phyloP scores from a whole-genome alignment of 2,329 filamentous ascomycete species.

The Claviceps monticola region DNA sequence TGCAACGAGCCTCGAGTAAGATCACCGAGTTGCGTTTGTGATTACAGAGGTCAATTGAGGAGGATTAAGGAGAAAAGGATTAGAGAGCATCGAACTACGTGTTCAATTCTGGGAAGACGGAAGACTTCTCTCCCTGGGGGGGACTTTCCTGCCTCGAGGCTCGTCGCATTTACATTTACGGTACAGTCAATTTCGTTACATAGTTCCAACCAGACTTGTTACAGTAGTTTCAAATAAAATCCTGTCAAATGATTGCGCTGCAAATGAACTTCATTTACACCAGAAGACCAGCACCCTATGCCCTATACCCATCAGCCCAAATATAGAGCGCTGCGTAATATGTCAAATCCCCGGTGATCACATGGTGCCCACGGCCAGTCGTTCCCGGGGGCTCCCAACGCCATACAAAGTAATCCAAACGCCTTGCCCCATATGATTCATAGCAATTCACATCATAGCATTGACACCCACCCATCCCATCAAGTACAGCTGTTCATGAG shows the following conservation, averaged over 20 bases:
- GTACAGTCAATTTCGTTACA: background rate
- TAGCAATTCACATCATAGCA: background rate
- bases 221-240: background rate
- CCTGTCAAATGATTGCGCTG: background rate
- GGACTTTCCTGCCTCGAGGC: no score
- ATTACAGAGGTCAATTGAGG: no score
- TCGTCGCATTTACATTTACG: no score
- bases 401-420: conserved; percentile 6
- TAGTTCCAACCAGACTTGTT: background rate
- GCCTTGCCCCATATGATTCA: conserved; percentile 3
- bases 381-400: background rate
- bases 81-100: no score
- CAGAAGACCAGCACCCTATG: background rate
- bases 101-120: no score
- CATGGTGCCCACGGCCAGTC: background rate
- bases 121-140: no score
- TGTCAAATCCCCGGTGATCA: background rate
- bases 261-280: background rate
- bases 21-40: no score
- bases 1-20: no score
- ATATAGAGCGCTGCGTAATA: background rate
- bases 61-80: no score
- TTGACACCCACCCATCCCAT: background rate
- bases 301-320: background rate
- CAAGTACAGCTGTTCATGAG: background rate